Conservation (phyloP, 768 basidiomycete genomes). For the Crucibulum laeve region DNA sequence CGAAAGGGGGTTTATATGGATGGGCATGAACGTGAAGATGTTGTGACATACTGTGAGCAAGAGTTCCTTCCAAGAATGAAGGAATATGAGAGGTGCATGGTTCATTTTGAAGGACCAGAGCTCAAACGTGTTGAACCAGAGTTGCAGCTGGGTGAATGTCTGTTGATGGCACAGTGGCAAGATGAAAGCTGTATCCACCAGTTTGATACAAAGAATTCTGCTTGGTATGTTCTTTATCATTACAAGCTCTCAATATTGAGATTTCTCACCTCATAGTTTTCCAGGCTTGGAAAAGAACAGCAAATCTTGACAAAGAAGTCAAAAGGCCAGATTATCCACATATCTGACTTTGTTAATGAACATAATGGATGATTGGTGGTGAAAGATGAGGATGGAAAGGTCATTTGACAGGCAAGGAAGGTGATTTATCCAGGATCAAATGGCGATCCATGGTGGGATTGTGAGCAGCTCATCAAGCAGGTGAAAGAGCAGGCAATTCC, state of each 20-base stretch:
- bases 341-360: constrained; percentile 30
- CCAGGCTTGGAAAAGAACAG: constrained; percentile 8
- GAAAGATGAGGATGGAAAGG: constrained; percentile 13
- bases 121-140: background rate
- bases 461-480: constrained; percentile 19
- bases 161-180: background rate
- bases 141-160: background rate
- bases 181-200: background rate
- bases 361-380: constrained; percentile 19
- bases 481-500: constrained; percentile 18
- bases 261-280: background rate
- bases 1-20: constrained; percentile 25
- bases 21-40: constrained; percentile 25
- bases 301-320: constrained; percentile 21
- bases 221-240: background rate
- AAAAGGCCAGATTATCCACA: constrained; percentile 25
- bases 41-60: constrained; percentile 13
- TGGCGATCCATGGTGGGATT: constrained; percentile 28
- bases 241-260: background rate
- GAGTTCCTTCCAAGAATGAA: background rate
- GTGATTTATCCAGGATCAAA: constrained; percentile 24
- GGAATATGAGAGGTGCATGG: background rate
- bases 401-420: constrained; percentile 21
- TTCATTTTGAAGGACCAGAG: background rate
- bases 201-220: background rate